Base-by-base conservation (phyloP, 2,329 filamentous ascomycete species). In the Aspergillus sp. region DNA sequence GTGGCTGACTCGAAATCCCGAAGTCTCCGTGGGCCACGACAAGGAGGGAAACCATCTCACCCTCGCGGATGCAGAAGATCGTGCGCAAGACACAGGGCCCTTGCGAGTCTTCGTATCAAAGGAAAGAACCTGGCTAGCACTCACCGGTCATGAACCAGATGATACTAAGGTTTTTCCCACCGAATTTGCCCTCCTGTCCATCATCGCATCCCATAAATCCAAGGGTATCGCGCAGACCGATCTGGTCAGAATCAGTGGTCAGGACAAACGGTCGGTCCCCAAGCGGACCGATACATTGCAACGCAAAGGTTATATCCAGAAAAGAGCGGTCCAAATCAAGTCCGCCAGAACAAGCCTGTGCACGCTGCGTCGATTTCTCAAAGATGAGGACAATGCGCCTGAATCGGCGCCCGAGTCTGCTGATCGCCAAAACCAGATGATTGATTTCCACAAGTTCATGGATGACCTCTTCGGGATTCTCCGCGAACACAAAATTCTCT, bases 261-360 rank as follows among this genome's bases (percentile, higher is more conserved):
- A 87, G 67, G 83, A 87, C 64, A 86, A 86, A 63, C 76, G 83
- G 43, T 87, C 84, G 1, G 79, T 86, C 2, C 84, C 84, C 1
- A 76, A 80, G 55, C 74, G 84, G 36, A 87, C 84, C 3, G 80
- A 85, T 55, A 67, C 72, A 3, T 71, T 87, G 36, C 74, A 76
- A 5, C 66, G 73, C 33, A 84, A 82, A 57, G 83, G 83, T 0
- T 86, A 86, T 62, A 85, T 87, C 49, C 74, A 78, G 38, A 87
- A 87, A 60, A 72, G 73, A 48, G 63, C 69, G 8, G 73, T 82
- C 16, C 72, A 79, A 26, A 70, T 73, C 19, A 75, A 74, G 52
- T 75, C 76, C 3, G 67, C 74, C 5, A 76, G 78, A 43, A 85
- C 83, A 0, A 85, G 81, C 64, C 66, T 83, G 6, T 80, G 82